Conservation (phyloP, 331 rosid genomes). For the Malus hybrid region DNA sequence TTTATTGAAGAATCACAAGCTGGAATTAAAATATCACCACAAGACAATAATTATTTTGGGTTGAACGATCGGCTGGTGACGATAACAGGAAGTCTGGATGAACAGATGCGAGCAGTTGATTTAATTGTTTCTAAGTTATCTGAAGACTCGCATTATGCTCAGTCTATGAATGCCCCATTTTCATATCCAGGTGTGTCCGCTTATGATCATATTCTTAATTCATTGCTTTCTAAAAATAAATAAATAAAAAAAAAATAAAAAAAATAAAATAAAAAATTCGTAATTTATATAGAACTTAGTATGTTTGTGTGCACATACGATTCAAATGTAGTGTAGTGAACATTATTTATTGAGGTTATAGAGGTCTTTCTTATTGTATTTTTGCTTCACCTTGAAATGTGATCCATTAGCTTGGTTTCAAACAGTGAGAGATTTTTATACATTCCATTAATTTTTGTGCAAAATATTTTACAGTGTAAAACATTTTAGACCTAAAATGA, state of each 20-base stretch:
- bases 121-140: constrained; percentile 79
- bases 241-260: neutral
- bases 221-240: neutral
- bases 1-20: constrained; percentile 97
- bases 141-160: constrained; percentile 91
- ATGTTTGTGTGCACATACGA: neutral
- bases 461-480: neutral
- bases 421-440: too few species aligned
- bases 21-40: constrained; percentile 98
- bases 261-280: neutral
- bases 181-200: constrained; percentile 76
- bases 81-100: constrained; percentile 83
- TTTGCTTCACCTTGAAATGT: too few species aligned
- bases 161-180: constrained; percentile 89
- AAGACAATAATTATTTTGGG: constrained; percentile 88
- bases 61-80: constrained; percentile 94
- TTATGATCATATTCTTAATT: constrained; percentile 14
- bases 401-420: too few species aligned
- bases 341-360: too few species aligned
- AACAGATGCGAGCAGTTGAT: constrained; percentile 89
- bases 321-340: too few species aligned
- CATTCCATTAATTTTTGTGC: too few species aligned
- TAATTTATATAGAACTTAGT: neutral
- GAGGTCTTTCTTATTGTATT: too few species aligned
- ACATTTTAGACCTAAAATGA: neutral